Percentiles rank a stretch among this genome's conserved stretches.
These are phyloP conservation scores for Trichoderma simmonsii DNA, from an alignment of 2,329 filamentous ascomycete species.

Conservation along the genomic window DNA sequence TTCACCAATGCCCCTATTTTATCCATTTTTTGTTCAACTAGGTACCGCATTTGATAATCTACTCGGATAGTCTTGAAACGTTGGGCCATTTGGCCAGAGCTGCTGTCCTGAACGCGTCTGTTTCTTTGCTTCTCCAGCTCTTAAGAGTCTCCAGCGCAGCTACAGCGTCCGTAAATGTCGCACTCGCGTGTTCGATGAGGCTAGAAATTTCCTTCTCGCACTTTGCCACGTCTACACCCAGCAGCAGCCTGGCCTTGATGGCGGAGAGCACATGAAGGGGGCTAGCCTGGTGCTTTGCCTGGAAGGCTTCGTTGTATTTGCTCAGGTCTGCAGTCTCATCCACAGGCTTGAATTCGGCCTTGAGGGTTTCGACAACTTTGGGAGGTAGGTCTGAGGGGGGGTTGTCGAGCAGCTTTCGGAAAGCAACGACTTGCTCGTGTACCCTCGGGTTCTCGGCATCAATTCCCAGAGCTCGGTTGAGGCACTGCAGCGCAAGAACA, in stretches of 20 bases:
- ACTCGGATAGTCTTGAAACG: constrained; percentile 42
- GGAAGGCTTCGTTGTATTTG: constrained; percentile 65
- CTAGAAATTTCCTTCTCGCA: constrained; percentile 61
- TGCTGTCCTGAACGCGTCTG: constrained; percentile 46
- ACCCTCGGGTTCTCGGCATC: constrained; percentile 67
- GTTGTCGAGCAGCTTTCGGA: constrained; percentile 62
- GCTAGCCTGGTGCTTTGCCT: constrained; percentile 60
- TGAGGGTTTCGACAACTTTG: constrained; percentile 67
- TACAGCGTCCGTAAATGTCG: constrained; percentile 55
- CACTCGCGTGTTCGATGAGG: constrained; percentile 50
- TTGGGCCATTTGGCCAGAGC: constrained; percentile 51
- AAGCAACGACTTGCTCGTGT: constrained; percentile 70
- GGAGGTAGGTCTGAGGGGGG: constrained; percentile 56
- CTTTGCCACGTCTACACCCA: constrained; percentile 56
- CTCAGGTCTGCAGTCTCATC: constrained; percentile 57
- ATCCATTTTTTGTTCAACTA: not conserved
- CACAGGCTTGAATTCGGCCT: constrained; percentile 62
- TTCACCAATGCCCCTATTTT: not conserved
- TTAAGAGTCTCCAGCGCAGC: constrained; percentile 43
- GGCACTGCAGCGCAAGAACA: constrained; percentile 79
- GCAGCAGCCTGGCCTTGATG: constrained; percentile 55
- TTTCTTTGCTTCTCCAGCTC: constrained; percentile 49
- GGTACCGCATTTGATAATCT: not conserved
- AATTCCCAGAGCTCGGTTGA: constrained; percentile 69
- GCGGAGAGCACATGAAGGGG: constrained; percentile 61